A percentile compares a stretch with the other conserved stretches of the same genome.
These are phyloP conservation scores for Phalaenopsis aphrodite DNA, from an alignment of 106 monocot species.

Conservation along the genomic window DNA sequence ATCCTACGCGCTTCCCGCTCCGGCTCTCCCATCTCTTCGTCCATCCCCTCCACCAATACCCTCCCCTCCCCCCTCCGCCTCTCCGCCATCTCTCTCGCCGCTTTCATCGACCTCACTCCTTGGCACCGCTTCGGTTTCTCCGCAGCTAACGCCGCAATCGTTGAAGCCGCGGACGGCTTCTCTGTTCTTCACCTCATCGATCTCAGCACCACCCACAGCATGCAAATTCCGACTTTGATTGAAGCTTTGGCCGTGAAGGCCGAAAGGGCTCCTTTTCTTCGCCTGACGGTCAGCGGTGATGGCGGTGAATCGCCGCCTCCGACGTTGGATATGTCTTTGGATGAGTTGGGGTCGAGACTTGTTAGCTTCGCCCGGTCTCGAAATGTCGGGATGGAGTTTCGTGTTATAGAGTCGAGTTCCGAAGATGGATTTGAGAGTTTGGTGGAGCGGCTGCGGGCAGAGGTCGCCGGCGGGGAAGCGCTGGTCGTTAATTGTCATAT, in stretches of 20 bases:
- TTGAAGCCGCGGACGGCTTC: slow-evolving; percentile 49
- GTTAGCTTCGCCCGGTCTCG: slow-evolving; percentile 43
- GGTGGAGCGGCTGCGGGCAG: slow-evolving; percentile 12
- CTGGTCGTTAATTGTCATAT: slow-evolving; percentile 49
- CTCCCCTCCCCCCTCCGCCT: slow-evolving; percentile 19
- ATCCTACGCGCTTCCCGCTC: slow-evolving; percentile 54
- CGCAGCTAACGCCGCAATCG: slow-evolving; percentile 76
- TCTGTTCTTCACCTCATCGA: slow-evolving; percentile 40
- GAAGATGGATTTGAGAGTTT: slow-evolving; percentile 11
- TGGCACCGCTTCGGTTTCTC: slow-evolving; percentile 89
- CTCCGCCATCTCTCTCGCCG: slow-evolving; percentile 63
- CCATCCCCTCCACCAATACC: not conserved
- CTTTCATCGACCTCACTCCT: slow-evolving; percentile 88
- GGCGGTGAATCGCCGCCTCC: slow-evolving; percentile 26
- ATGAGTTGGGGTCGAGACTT: slow-evolving; percentile 31
- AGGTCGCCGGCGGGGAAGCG: slow-evolving; percentile 16
- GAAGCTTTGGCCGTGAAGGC: slow-evolving; percentile 30
- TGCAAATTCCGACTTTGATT: slow-evolving; percentile 68
- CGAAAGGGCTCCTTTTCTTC: slow-evolving; percentile 30
- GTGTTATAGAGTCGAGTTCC: slow-evolving; percentile 10
- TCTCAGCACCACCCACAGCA: slow-evolving; percentile 39
- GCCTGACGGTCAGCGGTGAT: slow-evolving; percentile 31
- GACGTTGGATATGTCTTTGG: slow-evolving; percentile 15
- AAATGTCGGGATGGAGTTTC: slow-evolving; percentile 34
- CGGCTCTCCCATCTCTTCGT: slow-evolving; percentile 9